These are phyloP conservation scores for Fusarium beomiforme DNA, from an alignment of 2,329 filamentous ascomycete genomes.

Conservation along the genomic window DNA sequence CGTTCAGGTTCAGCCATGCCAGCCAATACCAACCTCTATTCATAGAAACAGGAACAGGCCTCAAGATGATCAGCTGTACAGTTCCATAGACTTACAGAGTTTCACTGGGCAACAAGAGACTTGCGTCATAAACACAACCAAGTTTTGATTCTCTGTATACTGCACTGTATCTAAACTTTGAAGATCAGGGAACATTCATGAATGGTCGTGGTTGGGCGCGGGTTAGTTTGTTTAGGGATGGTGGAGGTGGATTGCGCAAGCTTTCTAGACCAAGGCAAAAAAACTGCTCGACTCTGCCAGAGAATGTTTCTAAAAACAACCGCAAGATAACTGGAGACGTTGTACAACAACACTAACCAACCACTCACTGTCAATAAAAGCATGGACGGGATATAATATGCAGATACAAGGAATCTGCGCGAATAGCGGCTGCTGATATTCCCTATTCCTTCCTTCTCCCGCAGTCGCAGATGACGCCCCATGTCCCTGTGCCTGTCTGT, in stretches of 20 bases:
- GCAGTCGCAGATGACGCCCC: not conserved
- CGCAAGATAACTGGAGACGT: conserved; percentile 9
- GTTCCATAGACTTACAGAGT: not conserved
- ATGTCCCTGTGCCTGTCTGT: not conserved
- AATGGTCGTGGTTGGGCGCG: not conserved
- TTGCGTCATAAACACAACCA: conserved; percentile 25
- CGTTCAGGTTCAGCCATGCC: not conserved
- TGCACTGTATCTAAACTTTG: conserved; percentile 11
- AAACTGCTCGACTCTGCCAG: not conserved
- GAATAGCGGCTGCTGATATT: conserved; percentile 14
- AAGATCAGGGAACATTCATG: conserved; percentile 4
- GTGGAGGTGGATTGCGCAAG: conserved; percentile 36
- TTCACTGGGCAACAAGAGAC: conserved; percentile 2
- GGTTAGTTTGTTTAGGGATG: conserved; percentile 20
- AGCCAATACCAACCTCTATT: not conserved
- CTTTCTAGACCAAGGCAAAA: conserved; percentile 14
- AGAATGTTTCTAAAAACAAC: conserved; percentile 21
- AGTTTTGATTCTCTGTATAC: conserved; percentile 6
- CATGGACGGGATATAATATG: not conserved
- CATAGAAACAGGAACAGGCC: not conserved
- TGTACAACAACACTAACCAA: not conserved
- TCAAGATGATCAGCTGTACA: not conserved
- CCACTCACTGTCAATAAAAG: not conserved
- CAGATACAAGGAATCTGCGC: conserved; percentile 1
- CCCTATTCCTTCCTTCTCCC: not conserved